Evolutionary conservation across 441 rosid genomes (phyloP).

Genomic region (Breynia disticha): DNA sequence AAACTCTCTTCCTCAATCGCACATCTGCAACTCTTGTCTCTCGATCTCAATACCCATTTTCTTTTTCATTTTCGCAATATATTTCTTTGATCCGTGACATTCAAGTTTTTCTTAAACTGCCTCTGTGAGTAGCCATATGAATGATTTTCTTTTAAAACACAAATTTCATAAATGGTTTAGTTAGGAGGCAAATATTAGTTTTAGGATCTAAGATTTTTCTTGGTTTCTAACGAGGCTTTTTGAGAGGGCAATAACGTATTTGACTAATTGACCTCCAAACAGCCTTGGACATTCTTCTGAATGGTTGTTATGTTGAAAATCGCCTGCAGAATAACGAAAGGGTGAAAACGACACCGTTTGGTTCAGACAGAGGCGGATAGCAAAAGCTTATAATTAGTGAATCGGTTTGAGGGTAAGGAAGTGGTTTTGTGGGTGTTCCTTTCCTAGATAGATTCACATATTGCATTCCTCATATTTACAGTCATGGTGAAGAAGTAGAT

Average conservation of each 20-base stretch:
- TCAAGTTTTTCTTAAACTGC: conserved; percentile 12
- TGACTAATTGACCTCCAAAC: conserved; percentile 29
- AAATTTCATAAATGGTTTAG: conserved; percentile 41
- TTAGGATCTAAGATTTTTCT: conserved; percentile 2
- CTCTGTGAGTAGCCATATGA: conserved; percentile 56
- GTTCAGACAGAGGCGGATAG: conserved; percentile 52
- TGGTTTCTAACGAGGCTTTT: conserved; percentile 14
- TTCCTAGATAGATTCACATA: conserved; percentile 22
- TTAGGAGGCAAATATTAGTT: conserved; percentile 47
- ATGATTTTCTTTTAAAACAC: neutral
- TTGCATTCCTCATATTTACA: neutral
- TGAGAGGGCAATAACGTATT: conserved; percentile 21
- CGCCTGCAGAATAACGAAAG: conserved; percentile 44
- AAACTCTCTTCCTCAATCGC: no score
- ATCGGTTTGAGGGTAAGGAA: conserved; percentile 25
- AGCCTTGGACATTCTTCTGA: conserved; percentile 30
- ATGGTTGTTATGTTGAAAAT: neutral
- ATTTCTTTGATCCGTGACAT: neutral
- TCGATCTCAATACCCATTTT: no score
- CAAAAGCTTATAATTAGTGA: conserved; percentile 6
- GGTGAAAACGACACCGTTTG: conserved; percentile 27
- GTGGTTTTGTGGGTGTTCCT: conserved; percentile 12
- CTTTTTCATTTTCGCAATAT: neutral
- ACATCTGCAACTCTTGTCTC: no score
- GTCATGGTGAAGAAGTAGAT: neutral